Base-by-base conservation (phyloP, 1,284 basidiomycete species). In the Ceratobasidium sp. region DNA sequence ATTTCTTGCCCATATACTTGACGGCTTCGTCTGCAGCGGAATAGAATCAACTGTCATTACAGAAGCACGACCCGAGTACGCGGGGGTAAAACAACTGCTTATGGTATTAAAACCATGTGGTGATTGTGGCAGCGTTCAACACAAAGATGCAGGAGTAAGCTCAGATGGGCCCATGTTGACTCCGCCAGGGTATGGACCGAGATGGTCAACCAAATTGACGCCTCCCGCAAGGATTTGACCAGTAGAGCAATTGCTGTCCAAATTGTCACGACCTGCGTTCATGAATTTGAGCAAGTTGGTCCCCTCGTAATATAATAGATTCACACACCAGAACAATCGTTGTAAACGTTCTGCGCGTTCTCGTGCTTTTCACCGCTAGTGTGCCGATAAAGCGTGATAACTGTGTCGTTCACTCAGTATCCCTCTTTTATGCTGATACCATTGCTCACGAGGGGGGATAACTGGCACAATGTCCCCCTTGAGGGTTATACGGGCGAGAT, bases 331-430 rank as follows among this genome's bases (percentile, higher is more conserved):
- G 85, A 82, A 76, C 88, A 88, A 0, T 78, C 78, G 31, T 81
- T 80, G 87, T 88, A 90, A 41, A 81, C 80, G 1, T 81, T 82
- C 1, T 82, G 82, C 59, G 84, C 83, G 73, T 83, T 76, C 56
- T 90, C 89, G 76, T 90, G 89, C n/a, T 87, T 82, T 80, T 91
- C 89, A 1, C 89, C 89, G 0, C 83, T 82, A 0, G 86, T 83
- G 76, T 90, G 90, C 29, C 83, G 83, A 80, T 81, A 91, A 3
- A 84, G 88, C 41, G 89, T 75, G 79, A 84, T 58, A 24, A 85
- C 77, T 56, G 64, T 83, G 86, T 77, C n/a, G 31, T 13, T 54
- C 59, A 2, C 16, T 61, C 41, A 61, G 59, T 4, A 27, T 11
- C 3, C 8, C 7, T 19, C 9, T 16, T 8, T 7, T 43, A 19